Evolutionary conservation across 2,329 filamentous ascomycete species (phyloP).

Genomic region (Aulographum hederae): DNA sequence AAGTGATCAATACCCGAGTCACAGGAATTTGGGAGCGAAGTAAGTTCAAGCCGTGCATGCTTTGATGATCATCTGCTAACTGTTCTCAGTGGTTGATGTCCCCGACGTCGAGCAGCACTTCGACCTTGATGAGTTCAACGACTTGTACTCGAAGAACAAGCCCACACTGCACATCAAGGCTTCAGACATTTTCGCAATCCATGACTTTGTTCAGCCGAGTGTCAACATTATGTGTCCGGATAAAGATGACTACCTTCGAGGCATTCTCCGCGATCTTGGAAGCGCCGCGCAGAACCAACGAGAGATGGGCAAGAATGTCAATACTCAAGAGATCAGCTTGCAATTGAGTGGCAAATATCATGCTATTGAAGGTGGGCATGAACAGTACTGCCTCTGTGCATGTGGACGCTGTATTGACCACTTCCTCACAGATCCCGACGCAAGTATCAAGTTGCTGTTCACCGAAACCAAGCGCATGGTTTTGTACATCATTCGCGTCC

Average conservation of each 20-base stretch:
- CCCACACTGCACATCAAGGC: slow-evolving; percentile 99
- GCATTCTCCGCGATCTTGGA: slow-evolving; percentile 83
- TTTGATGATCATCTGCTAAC: slow-evolving; percentile 14
- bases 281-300: slow-evolving; percentile 93
- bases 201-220: slow-evolving; percentile 69
- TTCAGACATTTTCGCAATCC: slow-evolving; percentile 90
- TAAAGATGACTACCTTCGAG: slow-evolving; percentile 73
- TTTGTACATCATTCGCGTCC: slow-evolving; percentile 92
- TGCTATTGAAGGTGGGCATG: slow-evolving; percentile 47
- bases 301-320: slow-evolving; percentile 59
- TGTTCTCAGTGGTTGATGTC: slow-evolving; percentile 50
- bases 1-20: slow-evolving; percentile 68
- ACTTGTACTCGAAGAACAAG: slow-evolving; percentile 89
- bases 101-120: slow-evolving; percentile 80
- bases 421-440: slow-evolving; percentile 56
- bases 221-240: slow-evolving; percentile 58
- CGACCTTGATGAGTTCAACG: slow-evolving; percentile 97
- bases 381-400: no score
- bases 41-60: slow-evolving; percentile 16
- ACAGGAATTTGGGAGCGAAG: slow-evolving; percentile 52
- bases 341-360: slow-evolving; percentile 80
- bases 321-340: slow-evolving; percentile 76
- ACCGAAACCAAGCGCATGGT: slow-evolving; percentile 98
- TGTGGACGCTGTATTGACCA: no score
- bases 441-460: slow-evolving; percentile 78